These are phyloP conservation scores for Atractiella rhizophila DNA, from an alignment of 768 basidiomycete species.

Conservation along the genomic window DNA sequence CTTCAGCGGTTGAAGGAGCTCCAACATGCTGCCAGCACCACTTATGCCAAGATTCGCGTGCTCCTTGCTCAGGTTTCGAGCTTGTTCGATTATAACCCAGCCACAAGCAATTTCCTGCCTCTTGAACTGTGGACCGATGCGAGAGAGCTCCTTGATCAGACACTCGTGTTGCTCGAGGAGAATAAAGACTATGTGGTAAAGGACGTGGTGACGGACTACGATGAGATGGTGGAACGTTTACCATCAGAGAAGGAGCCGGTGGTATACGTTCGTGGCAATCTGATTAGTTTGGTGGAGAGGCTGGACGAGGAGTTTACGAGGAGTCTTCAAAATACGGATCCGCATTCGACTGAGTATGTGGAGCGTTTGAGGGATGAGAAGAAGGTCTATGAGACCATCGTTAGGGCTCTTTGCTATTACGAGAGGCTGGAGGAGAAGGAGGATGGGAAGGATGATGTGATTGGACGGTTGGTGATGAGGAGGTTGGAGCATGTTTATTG, in stretches of 20 bases:
- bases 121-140: conserved; percentile 71
- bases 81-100: conserved; percentile 88
- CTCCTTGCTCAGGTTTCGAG: conserved; percentile 79
- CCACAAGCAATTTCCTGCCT: conserved; percentile 46
- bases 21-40: conserved; percentile 48
- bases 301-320: conserved; percentile 96
- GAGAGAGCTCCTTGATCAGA: conserved; percentile 63
- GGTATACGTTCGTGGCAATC: conserved; percentile 73
- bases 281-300: conserved; percentile 87
- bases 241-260: conserved; percentile 41
- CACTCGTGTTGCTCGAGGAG: conserved; percentile 48
- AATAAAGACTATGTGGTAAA: conserved; percentile 51
- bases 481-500: conserved; percentile 93
- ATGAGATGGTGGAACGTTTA: conserved; percentile 58
- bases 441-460: conserved; percentile 2
- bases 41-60: conserved; percentile 83
- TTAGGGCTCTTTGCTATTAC: conserved; percentile 73
- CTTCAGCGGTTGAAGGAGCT: conserved; percentile 67
- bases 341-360: conserved; percentile 96
- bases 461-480: conserved; percentile 65
- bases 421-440: conserved; percentile 43
- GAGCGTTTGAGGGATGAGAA: conserved; percentile 92
- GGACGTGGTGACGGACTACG: conserved; percentile 74
- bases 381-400: conserved; percentile 73
- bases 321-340: conserved; percentile 90